phyloP scores from a whole-genome alignment of 192 early-diverging fungal genomes.

The Irineochytrium annulatum region DNA sequence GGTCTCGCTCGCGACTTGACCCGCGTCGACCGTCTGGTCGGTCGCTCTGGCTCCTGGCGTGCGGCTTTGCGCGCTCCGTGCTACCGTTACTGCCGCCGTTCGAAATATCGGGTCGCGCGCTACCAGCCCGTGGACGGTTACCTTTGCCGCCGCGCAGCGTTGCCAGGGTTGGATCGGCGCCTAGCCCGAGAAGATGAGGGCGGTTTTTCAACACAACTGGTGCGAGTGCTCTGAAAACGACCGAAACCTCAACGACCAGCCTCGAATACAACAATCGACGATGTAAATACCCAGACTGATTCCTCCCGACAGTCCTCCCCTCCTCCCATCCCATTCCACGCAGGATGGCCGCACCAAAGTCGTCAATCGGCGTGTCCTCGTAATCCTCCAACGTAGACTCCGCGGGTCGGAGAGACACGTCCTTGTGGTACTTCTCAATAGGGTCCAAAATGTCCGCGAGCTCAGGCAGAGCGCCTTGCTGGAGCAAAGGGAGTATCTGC shows the following conservation, averaged over 20 bases:
- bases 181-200: conserved; percentile 3
- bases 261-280: not conserved
- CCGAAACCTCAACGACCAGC: not conserved
- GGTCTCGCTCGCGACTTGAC: too few species aligned
- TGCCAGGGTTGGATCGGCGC: not conserved
- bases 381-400: conserved; percentile 66
- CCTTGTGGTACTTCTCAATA: too few species aligned
- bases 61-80: too few species aligned
- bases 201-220: not conserved
- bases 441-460: too few species aligned
- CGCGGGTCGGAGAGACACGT: conserved; percentile 55
- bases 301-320: conserved; percentile 14
- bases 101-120: too few species aligned
- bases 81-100: too few species aligned
- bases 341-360: conserved; percentile 82
- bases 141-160: too few species aligned
- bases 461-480: too few species aligned
- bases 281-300: not conserved
- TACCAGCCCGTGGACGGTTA: too few species aligned
- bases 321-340: conserved; percentile 90
- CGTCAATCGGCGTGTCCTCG: conserved; percentile 78
- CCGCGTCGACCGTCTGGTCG: too few species aligned
- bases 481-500: too few species aligned
- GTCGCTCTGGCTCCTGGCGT: too few species aligned
- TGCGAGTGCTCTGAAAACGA: not conserved